Evolutionary conservation across 1,284 basidiomycete genomes (phyloP), one percentile per base, ranked within the genome.

Genomic region (Ceraceosorus bombacis): DNA sequence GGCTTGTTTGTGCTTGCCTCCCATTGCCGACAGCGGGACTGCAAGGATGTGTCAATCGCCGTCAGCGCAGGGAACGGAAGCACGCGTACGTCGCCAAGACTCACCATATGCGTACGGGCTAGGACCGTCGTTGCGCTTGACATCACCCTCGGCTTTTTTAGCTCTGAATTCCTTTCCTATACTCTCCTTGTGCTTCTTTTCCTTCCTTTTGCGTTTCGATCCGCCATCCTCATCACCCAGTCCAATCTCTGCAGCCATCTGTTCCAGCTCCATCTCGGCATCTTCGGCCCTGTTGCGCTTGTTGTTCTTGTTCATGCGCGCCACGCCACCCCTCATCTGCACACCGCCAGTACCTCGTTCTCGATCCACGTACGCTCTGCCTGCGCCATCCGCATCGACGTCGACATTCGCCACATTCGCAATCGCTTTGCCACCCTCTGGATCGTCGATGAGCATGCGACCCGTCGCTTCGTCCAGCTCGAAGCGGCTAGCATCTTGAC

Each of bases 301-400:
- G 65, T 72, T 77, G 72, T 96, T 89, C 80, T 97, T 97, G 81
- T 96, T 90, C 81, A 97, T 95, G 79, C 91, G 94, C 75, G 97
- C 81, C 43, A 84, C 85, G 15, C 95, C 95, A 62, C 85, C 85
- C 1, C 85, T 82, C 40, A 90, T 85, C 1, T 84, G 86, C 79
- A 91, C 90, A 5, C 94, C 95, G 74, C 97, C 94, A 38, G 85
- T 85, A 5, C 88, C 88, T 8, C 86, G 86, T 59, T 91, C 78
- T 57, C 83, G 85, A 77, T 94, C 89, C 59, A 84, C 83, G 79
- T 94, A 98, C 1, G 91, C 92, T 0, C 60, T 59, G 8, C 78
- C 77, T 0, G 68, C 72, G 17, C 65, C 67, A 9, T 81, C 82
- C n/a, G 88, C 90, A 49, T 82, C 87, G 4, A 86, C 82, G n/a